Evolutionary conservation across 768 basidiomycete genomes (phyloP).

Genomic region (Amanita molliuscula): DNA sequence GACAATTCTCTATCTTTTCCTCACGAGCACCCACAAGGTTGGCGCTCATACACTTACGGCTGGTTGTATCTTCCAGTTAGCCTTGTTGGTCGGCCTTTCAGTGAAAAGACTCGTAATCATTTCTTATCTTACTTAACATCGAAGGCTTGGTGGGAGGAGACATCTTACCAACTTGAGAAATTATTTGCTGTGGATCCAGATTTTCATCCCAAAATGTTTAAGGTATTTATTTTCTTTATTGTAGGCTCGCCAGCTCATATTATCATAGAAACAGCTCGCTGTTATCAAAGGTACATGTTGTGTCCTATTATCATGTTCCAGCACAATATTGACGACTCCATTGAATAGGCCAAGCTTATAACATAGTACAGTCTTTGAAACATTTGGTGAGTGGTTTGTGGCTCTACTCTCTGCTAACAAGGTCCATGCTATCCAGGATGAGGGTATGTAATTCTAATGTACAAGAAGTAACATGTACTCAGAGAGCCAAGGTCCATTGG

Average conservation of each 20-base stretch:
- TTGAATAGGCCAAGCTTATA: constrained; percentile 66
- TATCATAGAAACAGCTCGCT: constrained; percentile 66
- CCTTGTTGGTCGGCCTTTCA: constrained; percentile 78
- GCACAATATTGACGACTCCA: not conserved
- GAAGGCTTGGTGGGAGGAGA: constrained; percentile 86
- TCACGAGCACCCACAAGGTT: constrained; percentile 77
- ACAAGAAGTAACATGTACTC: not conserved
- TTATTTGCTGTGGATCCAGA: constrained; percentile 76
- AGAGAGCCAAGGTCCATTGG: constrained; percentile 59
- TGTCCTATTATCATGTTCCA: not conserved
- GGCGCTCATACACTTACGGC: constrained; percentile 76
- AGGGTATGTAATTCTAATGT: constrained; percentile 35
- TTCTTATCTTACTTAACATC: constrained; percentile 78
- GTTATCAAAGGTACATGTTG: constrained; percentile 61
- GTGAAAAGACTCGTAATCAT: constrained; percentile 69
- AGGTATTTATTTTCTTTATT: constrained; percentile 25
- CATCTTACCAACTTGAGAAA: constrained; percentile 65
- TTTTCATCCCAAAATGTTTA: constrained; percentile 87
- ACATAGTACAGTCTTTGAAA: constrained; percentile 75
- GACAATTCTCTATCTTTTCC: constrained; percentile 91
- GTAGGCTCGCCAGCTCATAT: not conserved
- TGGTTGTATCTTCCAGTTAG: constrained; percentile 85
- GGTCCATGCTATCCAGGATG: constrained; percentile 40
- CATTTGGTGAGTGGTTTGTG: constrained; percentile 44
- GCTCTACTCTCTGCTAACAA: not conserved